phyloP scores from a whole-genome alignment of 2,329 filamentous ascomycete genomes.

The Fusarium torreyae region DNA sequence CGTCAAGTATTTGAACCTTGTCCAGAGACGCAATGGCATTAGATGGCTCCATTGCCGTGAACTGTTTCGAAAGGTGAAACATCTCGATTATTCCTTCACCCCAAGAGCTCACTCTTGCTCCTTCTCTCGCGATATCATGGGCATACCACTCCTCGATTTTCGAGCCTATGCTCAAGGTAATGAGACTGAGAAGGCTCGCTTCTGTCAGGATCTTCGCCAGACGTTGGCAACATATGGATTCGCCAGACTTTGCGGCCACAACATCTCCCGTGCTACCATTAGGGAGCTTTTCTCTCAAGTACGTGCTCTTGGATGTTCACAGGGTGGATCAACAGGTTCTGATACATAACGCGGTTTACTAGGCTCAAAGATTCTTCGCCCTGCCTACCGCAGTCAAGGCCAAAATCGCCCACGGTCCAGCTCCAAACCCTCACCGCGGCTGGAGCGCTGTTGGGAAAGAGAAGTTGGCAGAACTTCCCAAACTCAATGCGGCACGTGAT shows the following conservation, averaged over 20 bases:
- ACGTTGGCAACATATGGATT: constrained; percentile 18
- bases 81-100: constrained; percentile 5
- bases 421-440: constrained; percentile 18
- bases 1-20: constrained; percentile 18
- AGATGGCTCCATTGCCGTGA: constrained; percentile 13
- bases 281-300: constrained; percentile 14
- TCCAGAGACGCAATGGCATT: constrained; percentile 15
- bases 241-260: constrained; percentile 16
- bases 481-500: constrained; percentile 15
- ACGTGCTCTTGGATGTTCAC: constrained; percentile 13
- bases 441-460: constrained; percentile 18
- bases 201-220: constrained; percentile 21
- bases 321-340: constrained; percentile 17
- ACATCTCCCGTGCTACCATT: constrained; percentile 12
- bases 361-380: constrained; percentile 21
- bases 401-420: constrained; percentile 14
- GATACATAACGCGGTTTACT: constrained; percentile 11
- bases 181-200: constrained; percentile 15
- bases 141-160: constrained; percentile 18
- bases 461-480: constrained; percentile 18
- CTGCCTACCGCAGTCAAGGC: constrained; percentile 11
- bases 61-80: constrained; percentile 3
- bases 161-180: constrained; percentile 16
- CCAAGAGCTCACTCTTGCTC: constrained; percentile 8
- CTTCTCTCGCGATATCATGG: constrained; percentile 14